Evolutionary conservation across 305 asterid species (phyloP), one percentile per base, ranked within the genome.

Genomic region (Fraxinus sp.): DNA sequence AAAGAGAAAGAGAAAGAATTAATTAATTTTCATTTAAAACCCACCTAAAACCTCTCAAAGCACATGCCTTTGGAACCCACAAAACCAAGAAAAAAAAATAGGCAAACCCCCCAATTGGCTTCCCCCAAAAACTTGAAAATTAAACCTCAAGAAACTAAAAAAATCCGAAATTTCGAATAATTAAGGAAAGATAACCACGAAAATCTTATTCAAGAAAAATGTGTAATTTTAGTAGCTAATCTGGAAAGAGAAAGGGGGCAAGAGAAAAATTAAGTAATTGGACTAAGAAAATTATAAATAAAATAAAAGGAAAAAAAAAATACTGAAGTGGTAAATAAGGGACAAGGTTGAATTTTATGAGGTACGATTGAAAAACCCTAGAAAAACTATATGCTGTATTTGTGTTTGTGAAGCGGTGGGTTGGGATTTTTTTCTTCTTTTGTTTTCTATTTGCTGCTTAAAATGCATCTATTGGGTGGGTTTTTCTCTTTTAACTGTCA

Each of bases 401-500:
- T 71, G 76, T 16, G 76, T 71, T 7, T 7, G 41, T 71, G 43
- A 70, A 70, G 75, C 22, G 22, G 41, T 70, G 75, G 39, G 1
- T 14, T 11, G 75, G 75, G 75, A 68, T 70, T 70, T 14, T 13
- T 10, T 26, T 32, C 7, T 24, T 32, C 7, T 5, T 32, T 32
- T 32, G 41, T 70, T 30, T 32, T 13, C 18, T 28, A 3, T 66
- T 24, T 66, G 73, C 26, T 26, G 73, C 36, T 22, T 64, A 22
- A 62, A 22, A 62, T 49, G 76, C 71, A 74, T 77, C 82, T 80
- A 33, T 20, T 11, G n/a, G 16, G n/a, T 80, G 30, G 82, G 26
- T 6, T 59, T 74, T 16, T 7, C 10, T 43, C 8, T 5, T 26
- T 46, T 20, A 39, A 86, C 80, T 68, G 82, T 70, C 64, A 16